Base-by-base conservation (phyloP, 148 eudicot genomes). In the Camellia sinensis region DNA sequence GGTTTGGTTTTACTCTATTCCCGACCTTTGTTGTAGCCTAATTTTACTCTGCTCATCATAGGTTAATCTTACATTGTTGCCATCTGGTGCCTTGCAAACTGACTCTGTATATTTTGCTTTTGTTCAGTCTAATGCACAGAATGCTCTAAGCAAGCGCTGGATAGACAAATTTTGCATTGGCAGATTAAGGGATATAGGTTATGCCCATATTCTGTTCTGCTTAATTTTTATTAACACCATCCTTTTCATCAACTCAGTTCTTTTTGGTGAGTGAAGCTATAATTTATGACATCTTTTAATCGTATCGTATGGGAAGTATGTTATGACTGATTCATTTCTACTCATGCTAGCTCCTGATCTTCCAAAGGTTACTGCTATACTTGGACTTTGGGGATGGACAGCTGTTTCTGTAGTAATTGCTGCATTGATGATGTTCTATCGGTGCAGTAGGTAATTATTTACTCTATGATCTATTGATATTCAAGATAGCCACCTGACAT, bases 311-410 rank as follows among this genome's bases (percentile, higher is more conserved):
- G 37, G 53, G 71, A 61, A 73, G 67, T 73, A 54, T 52, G 2
- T 83, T 15, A 37, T 81, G 62, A 68, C 76, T 59, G 67, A 79
- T 62, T 83, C 15, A 67, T 68, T 80, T 76, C 53, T 76, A 64
- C 52, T 68, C 41, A 29, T 84, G 64, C 59, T 63, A 94, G 98
- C 93, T 89, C 84, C 97, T 22, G 89, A 79, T 84, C 89, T 94
- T 66, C 78, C 85, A 13, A 94, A 91, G 84, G 87, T 94, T 72
- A 94, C 97, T 80, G 97, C 97, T 76, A 84, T 82, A 78, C 80
- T 94, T 77, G 98, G 90, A 73, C 91, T 94, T 84, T 92, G 98
- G 98, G 97, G 93, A 56, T 94, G 98, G 98, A 85, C 87, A 22
- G 90, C 84, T 78, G 92, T 92, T 79, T 88, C 95, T 71, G 46